phyloP scores from a whole-genome alignment of 257 asterid genomes.

The Salvia splendens region DNA sequence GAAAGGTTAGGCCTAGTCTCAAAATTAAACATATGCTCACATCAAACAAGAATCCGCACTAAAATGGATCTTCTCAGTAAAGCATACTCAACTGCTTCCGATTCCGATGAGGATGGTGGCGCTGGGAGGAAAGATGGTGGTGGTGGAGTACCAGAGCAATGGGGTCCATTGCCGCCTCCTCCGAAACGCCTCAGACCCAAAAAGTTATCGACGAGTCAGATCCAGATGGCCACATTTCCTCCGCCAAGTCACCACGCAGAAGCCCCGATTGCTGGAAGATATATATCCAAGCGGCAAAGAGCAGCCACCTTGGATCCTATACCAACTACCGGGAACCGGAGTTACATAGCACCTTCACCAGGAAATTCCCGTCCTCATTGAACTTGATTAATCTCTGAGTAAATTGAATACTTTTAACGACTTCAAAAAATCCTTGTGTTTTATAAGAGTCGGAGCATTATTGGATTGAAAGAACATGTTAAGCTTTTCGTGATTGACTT shows the following conservation, averaged over 20 bases:
- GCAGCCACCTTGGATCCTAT: slow-evolving; percentile 40
- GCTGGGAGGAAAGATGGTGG: slow-evolving; percentile 7
- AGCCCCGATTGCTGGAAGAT: slow-evolving; percentile 67
- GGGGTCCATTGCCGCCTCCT: slow-evolving; percentile 29
- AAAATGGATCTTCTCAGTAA: slow-evolving; percentile 72
- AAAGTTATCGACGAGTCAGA: not conserved
- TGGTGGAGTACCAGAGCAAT: slow-evolving; percentile 17
- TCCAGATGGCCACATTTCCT: slow-evolving; percentile 25
- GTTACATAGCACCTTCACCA: slow-evolving; percentile 32
- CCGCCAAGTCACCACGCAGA: slow-evolving; percentile 36
- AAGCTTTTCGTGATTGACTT: not conserved
- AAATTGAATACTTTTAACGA: not conserved
- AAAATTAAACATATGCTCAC: no score
- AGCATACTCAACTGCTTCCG: slow-evolving; percentile 62
- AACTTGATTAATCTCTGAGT: not conserved
- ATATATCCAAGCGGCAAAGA: slow-evolving; percentile 83
- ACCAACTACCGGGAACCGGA: slow-evolving; percentile 24
- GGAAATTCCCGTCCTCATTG: slow-evolving; percentile 29
- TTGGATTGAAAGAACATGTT: not conserved
- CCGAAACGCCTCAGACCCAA: slow-evolving; percentile 45
- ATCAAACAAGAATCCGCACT: not conserved
- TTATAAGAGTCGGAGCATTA: not conserved
- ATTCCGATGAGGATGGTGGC: slow-evolving; percentile 47
- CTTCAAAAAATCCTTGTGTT: not conserved
- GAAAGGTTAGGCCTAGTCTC: no score